Percentiles rank a stretch among this genome's conserved stretches.
Evolutionary conservation across 768 basidiomycete genomes (phyloP).

Genomic region (Phylloporus arenicola): DNA sequence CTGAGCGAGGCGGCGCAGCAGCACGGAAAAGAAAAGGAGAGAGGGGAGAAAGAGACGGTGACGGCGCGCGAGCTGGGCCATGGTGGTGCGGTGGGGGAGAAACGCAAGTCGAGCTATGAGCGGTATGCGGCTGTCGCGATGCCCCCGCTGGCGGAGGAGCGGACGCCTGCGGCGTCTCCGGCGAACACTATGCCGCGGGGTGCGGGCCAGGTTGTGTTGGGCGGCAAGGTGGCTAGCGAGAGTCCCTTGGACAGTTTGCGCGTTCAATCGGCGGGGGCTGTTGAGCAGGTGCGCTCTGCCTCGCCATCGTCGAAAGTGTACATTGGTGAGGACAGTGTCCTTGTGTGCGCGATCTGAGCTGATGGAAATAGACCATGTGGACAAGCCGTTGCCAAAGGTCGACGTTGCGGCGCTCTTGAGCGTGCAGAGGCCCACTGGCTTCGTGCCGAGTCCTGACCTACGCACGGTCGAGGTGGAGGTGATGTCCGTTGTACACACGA

Average conservation of each 20-base stretch:
- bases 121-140: constrained; percentile 57
- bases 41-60: not conserved
- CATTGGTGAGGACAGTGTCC: constrained; percentile 27
- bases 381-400: constrained; percentile 43
- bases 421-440: constrained; percentile 10
- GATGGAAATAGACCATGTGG: constrained; percentile 32
- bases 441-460: constrained; percentile 30
- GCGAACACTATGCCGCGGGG: constrained; percentile 45
- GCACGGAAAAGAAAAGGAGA: constrained; percentile 3
- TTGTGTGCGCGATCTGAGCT: not conserved
- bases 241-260: constrained; percentile 11
- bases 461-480: constrained; percentile 72
- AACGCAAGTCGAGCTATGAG: constrained; percentile 62
- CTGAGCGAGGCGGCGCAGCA: constrained; percentile 36
- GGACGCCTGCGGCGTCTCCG: constrained; percentile 53
- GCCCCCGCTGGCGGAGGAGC: constrained; percentile 65
- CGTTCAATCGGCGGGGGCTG: not conserved
- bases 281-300: not conserved
- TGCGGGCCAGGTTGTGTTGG: constrained; percentile 3
- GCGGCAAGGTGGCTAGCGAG: constrained; percentile 6
- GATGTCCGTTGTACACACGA: constrained; percentile 50
- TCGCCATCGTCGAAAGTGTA: constrained; percentile 20
- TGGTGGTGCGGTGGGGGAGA: constrained; percentile 38
- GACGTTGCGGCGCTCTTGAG: constrained; percentile 46
- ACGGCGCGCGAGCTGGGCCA: constrained; percentile 9